A percentile compares a stretch with the other conserved stretches of the same genome.
Evolutionary conservation across 2,329 filamentous ascomycete species (phyloP).

Genomic region (Penicillium verrucosum): DNA sequence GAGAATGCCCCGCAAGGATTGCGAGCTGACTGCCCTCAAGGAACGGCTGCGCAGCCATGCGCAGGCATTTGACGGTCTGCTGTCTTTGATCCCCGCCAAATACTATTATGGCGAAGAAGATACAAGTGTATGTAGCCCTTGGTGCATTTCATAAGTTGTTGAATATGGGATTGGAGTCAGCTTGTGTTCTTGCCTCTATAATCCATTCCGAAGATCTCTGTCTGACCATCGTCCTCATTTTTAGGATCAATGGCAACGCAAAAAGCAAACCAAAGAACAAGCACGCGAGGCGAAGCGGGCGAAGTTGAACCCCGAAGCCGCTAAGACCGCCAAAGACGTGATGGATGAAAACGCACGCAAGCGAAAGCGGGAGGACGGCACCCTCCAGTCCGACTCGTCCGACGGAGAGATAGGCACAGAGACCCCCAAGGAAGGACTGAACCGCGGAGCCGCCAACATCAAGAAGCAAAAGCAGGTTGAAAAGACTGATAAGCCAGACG

Average conservation of each 20-base stretch:
- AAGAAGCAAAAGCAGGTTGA: slow-evolving; percentile 56
- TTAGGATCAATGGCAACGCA: slow-evolving; percentile 89
- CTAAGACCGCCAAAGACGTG: slow-evolving; percentile 88
- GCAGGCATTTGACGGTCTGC: slow-evolving; percentile 78
- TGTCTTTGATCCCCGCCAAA: slow-evolving; percentile 85
- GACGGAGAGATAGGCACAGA: slow-evolving; percentile 45
- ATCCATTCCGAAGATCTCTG: slow-evolving; percentile 6
- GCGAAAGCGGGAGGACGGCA: slow-evolving; percentile 69
- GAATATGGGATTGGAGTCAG: slow-evolving; percentile 2
- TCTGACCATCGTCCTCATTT: slow-evolving; percentile 17
- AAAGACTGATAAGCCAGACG: slow-evolving; percentile 21
- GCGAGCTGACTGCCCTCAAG: slow-evolving; percentile 33
- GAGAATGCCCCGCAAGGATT: slow-evolving; percentile 13
- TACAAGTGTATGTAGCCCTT: slow-evolving; percentile 59
- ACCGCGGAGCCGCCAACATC: slow-evolving; percentile 41
- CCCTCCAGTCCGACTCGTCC: slow-evolving; percentile 47
- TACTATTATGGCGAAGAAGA: slow-evolving; percentile 86
- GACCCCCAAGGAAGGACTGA: slow-evolving; percentile 62
- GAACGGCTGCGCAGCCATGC: slow-evolving; percentile 53
- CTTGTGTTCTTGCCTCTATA: slow-evolving; percentile 11
- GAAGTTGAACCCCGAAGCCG: slow-evolving; percentile 87
- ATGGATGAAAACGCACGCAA: slow-evolving; percentile 82
- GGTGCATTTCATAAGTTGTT: neutral
- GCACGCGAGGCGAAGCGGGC: slow-evolving; percentile 76
- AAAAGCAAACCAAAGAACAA: slow-evolving; percentile 93